Conservation (phyloP, 192 early-diverging fungal genomes). For the Blastocladiella britannica region DNA sequence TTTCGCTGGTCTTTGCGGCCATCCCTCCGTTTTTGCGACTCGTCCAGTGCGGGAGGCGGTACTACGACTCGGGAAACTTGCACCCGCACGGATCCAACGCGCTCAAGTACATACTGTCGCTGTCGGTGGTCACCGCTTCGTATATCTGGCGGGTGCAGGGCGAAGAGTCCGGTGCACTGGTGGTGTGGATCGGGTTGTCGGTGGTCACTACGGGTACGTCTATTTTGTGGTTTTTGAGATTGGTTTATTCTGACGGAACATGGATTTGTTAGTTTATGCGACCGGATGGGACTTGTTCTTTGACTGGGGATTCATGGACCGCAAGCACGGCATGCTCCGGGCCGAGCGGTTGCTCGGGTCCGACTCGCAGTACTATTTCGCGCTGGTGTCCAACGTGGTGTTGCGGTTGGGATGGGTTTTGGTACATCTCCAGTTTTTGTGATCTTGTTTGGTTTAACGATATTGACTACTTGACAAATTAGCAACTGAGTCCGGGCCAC, state of each 20-base stretch:
- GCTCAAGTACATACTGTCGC: not conserved
- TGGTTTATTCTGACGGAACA: no score
- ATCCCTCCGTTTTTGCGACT: not conserved
- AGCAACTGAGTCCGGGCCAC: not conserved
- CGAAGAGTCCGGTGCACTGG: not conserved
- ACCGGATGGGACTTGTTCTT: not conserved
- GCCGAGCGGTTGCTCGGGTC: not conserved
- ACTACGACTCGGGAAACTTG: not conserved
- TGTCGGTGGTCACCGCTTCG: not conserved
- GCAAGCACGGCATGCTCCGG: not conserved
- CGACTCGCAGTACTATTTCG: not conserved
- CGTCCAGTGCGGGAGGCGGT: not conserved
- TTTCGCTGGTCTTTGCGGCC: not conserved
- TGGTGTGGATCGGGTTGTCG: not conserved
- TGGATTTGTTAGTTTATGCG: no score
- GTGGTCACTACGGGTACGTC: not conserved
- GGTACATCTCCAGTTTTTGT: not conserved
- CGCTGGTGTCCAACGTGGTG: not conserved
- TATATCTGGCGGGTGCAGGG: not conserved
- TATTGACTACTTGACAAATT: not conserved
- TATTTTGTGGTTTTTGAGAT: no score
- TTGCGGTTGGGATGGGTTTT: not conserved
- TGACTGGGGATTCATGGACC: not conserved
- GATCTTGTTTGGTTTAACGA: not conserved
- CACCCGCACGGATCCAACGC: not conserved